Conservation (phyloP, 176 grass and related monocot species). For the Guadua angustifolia region DNA sequence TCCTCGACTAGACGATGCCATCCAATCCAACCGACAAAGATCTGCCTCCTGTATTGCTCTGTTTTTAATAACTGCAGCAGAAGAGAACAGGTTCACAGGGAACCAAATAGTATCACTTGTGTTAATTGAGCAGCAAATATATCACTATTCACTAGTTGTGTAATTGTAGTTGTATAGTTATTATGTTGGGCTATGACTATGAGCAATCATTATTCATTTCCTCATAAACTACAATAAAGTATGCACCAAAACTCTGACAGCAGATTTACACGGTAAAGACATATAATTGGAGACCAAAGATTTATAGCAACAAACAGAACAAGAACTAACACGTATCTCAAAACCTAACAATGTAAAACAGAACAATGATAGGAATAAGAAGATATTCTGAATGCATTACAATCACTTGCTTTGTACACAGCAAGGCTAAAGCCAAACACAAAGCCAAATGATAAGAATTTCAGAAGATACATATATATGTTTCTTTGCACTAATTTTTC, state of each 20-base stretch:
- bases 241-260: background rate
- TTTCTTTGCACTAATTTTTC: slow-evolving; percentile 42
- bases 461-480: slow-evolving; percentile 11
- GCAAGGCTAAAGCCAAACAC: slow-evolving; percentile 38
- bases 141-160: background rate
- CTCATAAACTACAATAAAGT: too few relatives aligned
- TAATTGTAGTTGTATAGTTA: background rate
- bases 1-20: slow-evolving; percentile 40
- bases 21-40: slow-evolving; percentile 31
- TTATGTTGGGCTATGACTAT: background rate
- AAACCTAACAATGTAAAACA: slow-evolving; percentile 22
- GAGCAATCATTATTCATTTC: background rate
- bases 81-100: background rate
- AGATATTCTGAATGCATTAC: slow-evolving; percentile 44
- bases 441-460: slow-evolving; percentile 28
- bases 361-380: background rate
- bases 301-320: background rate
- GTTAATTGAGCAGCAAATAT: background rate
- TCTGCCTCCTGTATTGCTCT: slow-evolving; percentile 24
- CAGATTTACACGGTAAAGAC: too few relatives aligned
- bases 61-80: background rate
- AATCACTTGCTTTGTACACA: slow-evolving; percentile 52
- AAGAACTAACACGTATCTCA: background rate
- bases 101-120: background rate
- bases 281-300: background rate